These are phyloP conservation scores for Pseudopithomyces chartarum DNA, from an alignment of 2,329 filamentous ascomycete genomes.

Conservation along the genomic window DNA sequence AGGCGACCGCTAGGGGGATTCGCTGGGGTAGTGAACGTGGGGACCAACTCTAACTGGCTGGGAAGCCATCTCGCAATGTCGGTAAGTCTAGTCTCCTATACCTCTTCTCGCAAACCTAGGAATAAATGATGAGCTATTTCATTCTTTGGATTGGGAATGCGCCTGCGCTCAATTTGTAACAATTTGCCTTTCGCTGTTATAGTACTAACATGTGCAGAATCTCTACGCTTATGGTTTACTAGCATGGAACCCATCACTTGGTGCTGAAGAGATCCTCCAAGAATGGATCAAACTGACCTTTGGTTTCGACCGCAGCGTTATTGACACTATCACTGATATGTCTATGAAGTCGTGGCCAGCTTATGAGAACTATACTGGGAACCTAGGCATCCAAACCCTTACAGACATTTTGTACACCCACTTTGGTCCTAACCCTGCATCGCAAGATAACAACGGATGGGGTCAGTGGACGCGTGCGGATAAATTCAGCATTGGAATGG, in stretches of 20 bases:
- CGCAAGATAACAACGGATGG: constrained; percentile 70
- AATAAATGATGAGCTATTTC: background rate
- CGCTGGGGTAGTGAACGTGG: constrained; percentile 70
- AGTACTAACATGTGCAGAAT: constrained; percentile 54
- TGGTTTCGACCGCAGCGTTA: constrained; percentile 57
- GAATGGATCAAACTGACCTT: constrained; percentile 75
- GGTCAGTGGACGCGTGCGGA: constrained; percentile 75
- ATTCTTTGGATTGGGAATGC: background rate
- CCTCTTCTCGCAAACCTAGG: background rate
- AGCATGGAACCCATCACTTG: constrained; percentile 65
- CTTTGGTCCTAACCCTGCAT: constrained; percentile 70
- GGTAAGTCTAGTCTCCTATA: constrained; percentile 16
- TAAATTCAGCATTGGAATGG: constrained; percentile 67
- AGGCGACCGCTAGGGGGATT: constrained; percentile 63
- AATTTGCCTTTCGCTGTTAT: background rate
- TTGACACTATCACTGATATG: constrained; percentile 64
- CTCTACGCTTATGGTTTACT: constrained; percentile 71
- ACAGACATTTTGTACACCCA: constrained; percentile 71
- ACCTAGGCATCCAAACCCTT: constrained; percentile 71
- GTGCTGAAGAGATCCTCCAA: constrained; percentile 58
- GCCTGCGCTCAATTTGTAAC: background rate
- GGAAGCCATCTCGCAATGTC: constrained; percentile 70
- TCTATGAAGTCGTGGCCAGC: constrained; percentile 72
- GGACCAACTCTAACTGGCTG: constrained; percentile 69
- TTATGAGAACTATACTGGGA: constrained; percentile 73